phyloP scores from a whole-genome alignment of 1,139 yeast genomes.

The Lodderomyces theae region DNA sequence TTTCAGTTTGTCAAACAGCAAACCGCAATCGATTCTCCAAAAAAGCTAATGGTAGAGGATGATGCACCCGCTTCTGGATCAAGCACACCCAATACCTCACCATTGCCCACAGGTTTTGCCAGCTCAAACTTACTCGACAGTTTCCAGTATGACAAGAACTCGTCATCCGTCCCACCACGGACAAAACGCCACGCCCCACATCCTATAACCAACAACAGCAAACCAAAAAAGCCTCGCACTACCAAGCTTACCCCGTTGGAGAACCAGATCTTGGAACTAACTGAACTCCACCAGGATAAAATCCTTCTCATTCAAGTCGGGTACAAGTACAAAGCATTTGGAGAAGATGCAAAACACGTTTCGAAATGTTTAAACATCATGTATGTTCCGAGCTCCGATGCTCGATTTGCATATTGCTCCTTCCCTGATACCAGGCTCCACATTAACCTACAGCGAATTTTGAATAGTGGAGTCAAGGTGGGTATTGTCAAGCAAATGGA shows the following conservation, averaged over 20 bases:
- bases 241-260: slow-evolving; percentile 66
- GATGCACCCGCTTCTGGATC: background rate
- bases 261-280: slow-evolving; percentile 67
- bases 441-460: slow-evolving; percentile 66
- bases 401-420: slow-evolving; percentile 76
- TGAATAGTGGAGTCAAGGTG: slow-evolving; percentile 66
- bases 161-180: background rate
- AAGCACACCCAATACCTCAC: slow-evolving; percentile 1
- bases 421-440: slow-evolving; percentile 77
- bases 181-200: slow-evolving; percentile 4
- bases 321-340: slow-evolving; percentile 83
- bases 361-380: slow-evolving; percentile 66
- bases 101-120: background rate
- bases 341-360: slow-evolving; percentile 75
- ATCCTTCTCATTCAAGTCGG: slow-evolving; percentile 84
- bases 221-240: background rate
- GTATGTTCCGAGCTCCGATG: slow-evolving; percentile 65
- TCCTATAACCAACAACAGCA: background rate
- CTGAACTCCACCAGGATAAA: slow-evolving; percentile 58
- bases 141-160: background rate
- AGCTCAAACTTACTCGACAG: slow-evolving; percentile 1
- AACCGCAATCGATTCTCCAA: background rate
- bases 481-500: slow-evolving; percentile 88
- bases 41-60: background rate
- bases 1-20: slow-evolving; percentile 2